Percentiles rank a stretch among this genome's conserved stretches.
Conservation (phyloP, 768 basidiomycete genomes). For the Clitopilus hobsonii region DNA sequence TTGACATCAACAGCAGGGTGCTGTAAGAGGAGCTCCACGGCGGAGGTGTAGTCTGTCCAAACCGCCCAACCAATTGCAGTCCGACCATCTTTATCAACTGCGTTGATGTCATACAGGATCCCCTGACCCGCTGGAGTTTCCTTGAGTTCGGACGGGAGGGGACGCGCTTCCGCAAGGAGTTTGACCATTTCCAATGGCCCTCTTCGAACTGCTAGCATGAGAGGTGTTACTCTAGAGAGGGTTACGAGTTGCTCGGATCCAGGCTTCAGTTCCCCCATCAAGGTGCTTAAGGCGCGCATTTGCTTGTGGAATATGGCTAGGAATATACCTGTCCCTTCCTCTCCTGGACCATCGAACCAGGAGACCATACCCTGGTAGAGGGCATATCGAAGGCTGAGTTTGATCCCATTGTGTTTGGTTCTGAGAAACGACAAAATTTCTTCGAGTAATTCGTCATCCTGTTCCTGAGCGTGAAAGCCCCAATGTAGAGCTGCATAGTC, state of each 20-base stretch:
- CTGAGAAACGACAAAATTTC: background rate
- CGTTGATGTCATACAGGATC: background rate
- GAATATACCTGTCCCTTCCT: background rate
- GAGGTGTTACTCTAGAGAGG: background rate
- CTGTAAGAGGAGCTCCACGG: background rate
- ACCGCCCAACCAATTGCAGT: background rate
- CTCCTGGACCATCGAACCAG: background rate
- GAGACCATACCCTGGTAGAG: background rate
- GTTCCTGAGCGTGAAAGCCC: background rate
- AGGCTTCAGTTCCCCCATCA: background rate
- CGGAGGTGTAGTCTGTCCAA: background rate
- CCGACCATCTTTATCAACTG: background rate
- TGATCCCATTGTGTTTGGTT: background rate
- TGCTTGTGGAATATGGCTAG: background rate
- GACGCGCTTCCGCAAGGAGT: background rate
- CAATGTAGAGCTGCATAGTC: background rate
- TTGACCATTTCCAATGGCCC: background rate
- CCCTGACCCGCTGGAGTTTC: background rate
- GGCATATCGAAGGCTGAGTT: background rate
- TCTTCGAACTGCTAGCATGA: background rate
- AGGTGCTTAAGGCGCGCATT: background rate
- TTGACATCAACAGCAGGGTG: background rate
- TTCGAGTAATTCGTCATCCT: background rate
- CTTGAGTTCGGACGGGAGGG: background rate
- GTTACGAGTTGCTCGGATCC: background rate